Percentiles rank a stretch among this genome's conserved stretches.
phyloP scores from a whole-genome alignment of 495 filamentous ascomycete species.

The Aspergillus taichungensis region DNA sequence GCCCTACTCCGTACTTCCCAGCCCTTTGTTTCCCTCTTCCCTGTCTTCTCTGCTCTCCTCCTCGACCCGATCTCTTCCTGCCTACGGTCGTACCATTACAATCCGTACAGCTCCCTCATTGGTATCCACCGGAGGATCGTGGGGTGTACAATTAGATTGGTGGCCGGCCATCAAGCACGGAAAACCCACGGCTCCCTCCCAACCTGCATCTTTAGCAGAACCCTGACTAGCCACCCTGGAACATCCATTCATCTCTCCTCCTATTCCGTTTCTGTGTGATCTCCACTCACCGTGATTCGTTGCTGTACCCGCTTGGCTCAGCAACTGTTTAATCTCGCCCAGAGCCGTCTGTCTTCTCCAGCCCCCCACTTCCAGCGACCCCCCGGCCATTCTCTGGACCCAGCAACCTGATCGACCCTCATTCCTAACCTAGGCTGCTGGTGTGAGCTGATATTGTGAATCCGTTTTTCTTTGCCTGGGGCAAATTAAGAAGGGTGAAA shows the following conservation, averaged over 20 bases:
- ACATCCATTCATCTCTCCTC: not conserved
- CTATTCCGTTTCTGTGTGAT: not conserved
- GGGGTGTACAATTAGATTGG: too few species aligned
- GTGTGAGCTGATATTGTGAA: constrained; percentile 9
- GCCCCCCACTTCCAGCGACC: constrained; percentile 10
- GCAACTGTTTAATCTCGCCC: constrained; percentile 18
- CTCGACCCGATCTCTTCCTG: too few species aligned
- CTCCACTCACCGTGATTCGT: not conserved
- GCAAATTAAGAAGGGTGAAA: constrained; percentile 3
- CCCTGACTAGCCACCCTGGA: too few species aligned
- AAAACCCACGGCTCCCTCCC: too few species aligned
- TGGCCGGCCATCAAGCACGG: too few species aligned
- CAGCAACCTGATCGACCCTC: constrained; percentile 16
- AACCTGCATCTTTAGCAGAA: too few species aligned
- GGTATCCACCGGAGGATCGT: too few species aligned
- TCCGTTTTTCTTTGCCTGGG: constrained; percentile 9
- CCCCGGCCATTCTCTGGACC: constrained; percentile 13
- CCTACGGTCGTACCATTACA: too few species aligned
- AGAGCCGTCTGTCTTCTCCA: constrained; percentile 5
- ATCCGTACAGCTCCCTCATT: too few species aligned
- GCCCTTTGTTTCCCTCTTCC: too few species aligned
- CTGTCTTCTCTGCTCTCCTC: too few species aligned
- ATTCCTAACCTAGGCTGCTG: constrained; percentile 13
- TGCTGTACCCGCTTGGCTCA: constrained; percentile 13
- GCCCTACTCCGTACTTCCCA: too few species aligned